Evolutionary conservation across 78 protist genomes (phyloP).

Genomic region (Dictyostelium brefeldianum): DNA sequence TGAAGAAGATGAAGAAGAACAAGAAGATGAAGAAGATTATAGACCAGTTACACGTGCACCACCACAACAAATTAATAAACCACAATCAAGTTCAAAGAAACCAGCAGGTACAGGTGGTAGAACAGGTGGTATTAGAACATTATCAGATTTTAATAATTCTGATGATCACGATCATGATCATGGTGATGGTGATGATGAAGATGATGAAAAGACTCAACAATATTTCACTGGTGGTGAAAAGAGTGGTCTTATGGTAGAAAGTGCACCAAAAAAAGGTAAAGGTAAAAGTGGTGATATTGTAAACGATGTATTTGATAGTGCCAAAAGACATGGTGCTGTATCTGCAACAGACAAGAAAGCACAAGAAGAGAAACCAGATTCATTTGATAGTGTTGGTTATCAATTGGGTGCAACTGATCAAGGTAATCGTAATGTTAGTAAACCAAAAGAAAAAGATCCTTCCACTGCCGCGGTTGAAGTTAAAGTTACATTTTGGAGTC

Average conservation of each 20-base stretch:
- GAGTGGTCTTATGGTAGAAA: conserved; percentile 64
- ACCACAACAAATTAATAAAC: background rate
- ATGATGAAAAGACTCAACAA: conserved; percentile 68
- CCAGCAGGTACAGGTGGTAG: background rate
- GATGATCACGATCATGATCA: conserved; percentile 49
- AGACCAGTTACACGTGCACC: background rate
- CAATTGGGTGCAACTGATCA: conserved; percentile 62
- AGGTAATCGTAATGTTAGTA: conserved; percentile 10
- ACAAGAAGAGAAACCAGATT: background rate
- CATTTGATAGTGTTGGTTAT: conserved; percentile 61
- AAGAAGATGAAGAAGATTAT: background rate
- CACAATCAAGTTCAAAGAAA: background rate
- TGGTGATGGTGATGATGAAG: conserved; percentile 53
- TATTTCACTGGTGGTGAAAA: conserved; percentile 85
- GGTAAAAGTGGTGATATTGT: conserved; percentile 32
- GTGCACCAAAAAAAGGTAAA: conserved; percentile 46
- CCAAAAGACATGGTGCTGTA: conserved; percentile 63
- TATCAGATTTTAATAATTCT: conserved; percentile 35
- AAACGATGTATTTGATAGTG: conserved; percentile 80
- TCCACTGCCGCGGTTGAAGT: conserved; percentile 1
- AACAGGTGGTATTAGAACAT: conserved; percentile 54
- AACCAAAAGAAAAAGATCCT: conserved; percentile 22
- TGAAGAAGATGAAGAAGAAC: background rate
- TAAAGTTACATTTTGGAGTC: conserved; percentile 83
- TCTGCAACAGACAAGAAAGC: conserved; percentile 24